Conservation (phyloP, 2,329 filamentous ascomycete genomes). For the Ceratocystis colombiana region DNA sequence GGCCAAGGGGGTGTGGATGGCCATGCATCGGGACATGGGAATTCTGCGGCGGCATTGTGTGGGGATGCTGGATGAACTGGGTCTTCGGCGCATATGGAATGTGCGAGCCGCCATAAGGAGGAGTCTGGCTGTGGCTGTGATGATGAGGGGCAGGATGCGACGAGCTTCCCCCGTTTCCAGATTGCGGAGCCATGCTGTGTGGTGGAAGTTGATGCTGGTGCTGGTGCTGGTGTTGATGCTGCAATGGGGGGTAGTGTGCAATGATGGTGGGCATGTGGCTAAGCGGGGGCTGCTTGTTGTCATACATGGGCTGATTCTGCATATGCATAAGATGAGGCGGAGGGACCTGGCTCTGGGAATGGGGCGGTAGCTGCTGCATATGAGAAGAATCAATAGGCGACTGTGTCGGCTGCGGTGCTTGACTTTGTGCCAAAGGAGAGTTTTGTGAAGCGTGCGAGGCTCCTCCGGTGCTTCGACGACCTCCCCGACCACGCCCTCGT, state of each 20-base stretch:
- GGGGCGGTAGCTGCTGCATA: not conserved
- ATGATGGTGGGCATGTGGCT: constrained; percentile 23
- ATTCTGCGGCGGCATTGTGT: not conserved
- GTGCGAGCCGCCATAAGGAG: constrained; percentile 5
- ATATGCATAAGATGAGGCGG: constrained; percentile 17
- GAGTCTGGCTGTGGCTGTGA: not conserved
- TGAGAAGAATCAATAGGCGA: constrained; percentile 5
- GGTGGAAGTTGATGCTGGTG: not conserved
- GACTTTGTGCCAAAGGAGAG: not conserved
- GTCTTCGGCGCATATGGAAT: constrained; percentile 15
- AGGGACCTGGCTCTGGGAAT: not conserved
- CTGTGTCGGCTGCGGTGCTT: constrained; percentile 1
- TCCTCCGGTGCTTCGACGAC: constrained; percentile 11
- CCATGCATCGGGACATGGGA: not conserved
- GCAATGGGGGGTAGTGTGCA: constrained; percentile 20
- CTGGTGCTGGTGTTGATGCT: constrained; percentile 3
- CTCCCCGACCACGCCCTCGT: constrained; percentile 22
- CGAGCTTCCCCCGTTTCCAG: not conserved
- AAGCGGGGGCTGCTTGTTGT: constrained; percentile 22
- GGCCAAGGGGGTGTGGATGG: not conserved
- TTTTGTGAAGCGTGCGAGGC: not conserved
- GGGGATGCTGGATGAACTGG: constrained; percentile 20
- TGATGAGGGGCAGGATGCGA: constrained; percentile 13
- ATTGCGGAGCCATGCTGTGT: not conserved
- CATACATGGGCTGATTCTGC: constrained; percentile 21